Percentiles rank a stretch among this genome's conserved stretches.
These are phyloP conservation scores for Heracleum sosnowskyi DNA, from an alignment of 129 eudicot genomes.

Conservation along the genomic window DNA sequence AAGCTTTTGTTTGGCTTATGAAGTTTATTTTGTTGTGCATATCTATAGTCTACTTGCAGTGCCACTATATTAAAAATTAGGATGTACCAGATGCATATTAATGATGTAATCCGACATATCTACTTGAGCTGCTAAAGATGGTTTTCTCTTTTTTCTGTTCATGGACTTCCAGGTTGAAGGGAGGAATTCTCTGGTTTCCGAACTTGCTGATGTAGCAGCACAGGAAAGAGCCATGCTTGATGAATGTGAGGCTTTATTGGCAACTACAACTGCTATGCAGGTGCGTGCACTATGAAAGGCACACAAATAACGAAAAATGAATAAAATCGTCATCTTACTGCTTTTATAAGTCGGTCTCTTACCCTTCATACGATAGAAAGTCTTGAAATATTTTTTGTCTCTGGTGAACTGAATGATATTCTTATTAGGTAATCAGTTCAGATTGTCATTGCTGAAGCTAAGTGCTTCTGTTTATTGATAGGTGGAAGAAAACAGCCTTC, in stretches of 20 bases:
- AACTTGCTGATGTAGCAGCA: slow-evolving; percentile 74
- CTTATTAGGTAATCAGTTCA: background rate
- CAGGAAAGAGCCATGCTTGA: slow-evolving; percentile 77
- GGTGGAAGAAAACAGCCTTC: slow-evolving; percentile 82
- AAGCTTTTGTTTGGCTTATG: background rate
- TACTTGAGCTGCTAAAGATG: background rate
- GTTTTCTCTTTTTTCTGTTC: background rate
- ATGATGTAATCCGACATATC: background rate
- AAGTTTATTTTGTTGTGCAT: background rate
- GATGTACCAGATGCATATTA: background rate
- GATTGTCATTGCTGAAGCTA: background rate
- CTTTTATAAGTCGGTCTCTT: background rate
- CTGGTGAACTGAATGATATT: background rate
- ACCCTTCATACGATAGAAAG: background rate
- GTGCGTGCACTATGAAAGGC: slow-evolving; percentile 22
- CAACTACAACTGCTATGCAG: slow-evolving; percentile 66
- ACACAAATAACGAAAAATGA: background rate
- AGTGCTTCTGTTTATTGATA: slow-evolving; percentile 23
- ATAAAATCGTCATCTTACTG: background rate
- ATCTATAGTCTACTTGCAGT: background rate
- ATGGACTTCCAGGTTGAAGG: slow-evolving; percentile 57
- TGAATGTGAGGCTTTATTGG: slow-evolving; percentile 72
- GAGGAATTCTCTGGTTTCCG: slow-evolving; percentile 59
- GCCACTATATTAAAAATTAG: background rate
- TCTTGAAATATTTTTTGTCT: background rate